These are phyloP conservation scores for Suillus lakei DNA, from an alignment of 768 basidiomycete genomes.

Conservation along the genomic window DNA sequence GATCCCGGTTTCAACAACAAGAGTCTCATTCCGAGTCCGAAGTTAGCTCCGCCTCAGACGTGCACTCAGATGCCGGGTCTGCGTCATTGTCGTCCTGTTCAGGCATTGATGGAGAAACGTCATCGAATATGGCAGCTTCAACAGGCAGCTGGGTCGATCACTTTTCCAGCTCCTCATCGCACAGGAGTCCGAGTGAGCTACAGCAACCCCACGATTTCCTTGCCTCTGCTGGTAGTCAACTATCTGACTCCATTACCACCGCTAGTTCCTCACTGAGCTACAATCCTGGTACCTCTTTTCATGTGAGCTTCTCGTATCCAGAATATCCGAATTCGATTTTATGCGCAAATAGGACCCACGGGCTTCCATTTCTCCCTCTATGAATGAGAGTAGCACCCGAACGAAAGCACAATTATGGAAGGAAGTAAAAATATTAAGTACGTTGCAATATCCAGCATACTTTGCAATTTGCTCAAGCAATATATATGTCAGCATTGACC, in stretches of 20 bases:
- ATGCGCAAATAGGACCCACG: neutral
- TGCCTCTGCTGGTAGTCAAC: conserved; percentile 18
- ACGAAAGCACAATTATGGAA: conserved; percentile 90
- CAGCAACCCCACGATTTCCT: conserved; percentile 18
- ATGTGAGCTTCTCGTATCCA: neutral
- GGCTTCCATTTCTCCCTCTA: conserved; percentile 10
- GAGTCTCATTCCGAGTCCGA: conserved; percentile 40
- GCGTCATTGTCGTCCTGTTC: conserved; percentile 44
- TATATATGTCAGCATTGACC: conserved; percentile 68
- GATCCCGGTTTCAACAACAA: conserved; percentile 16
- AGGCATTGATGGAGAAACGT: conserved; percentile 44
- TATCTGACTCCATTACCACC: conserved; percentile 49
- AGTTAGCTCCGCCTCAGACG: conserved; percentile 44
- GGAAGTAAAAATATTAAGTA: conserved; percentile 88
- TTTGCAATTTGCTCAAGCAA: conserved; percentile 9
- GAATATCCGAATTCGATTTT: too few relatives aligned
- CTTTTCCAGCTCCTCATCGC: conserved; percentile 26
- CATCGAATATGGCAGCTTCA: conserved; percentile 37
- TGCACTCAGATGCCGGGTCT: conserved; percentile 49
- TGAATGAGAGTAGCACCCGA: conserved; percentile 34
- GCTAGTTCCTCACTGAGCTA: conserved; percentile 40
- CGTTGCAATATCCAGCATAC: conserved; percentile 18
- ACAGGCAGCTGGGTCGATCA: conserved; percentile 51
- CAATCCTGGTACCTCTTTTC: neutral
- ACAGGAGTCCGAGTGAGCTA: conserved; percentile 3